These are phyloP conservation scores for Pichia heedii DNA, from an alignment of 805 yeast genomes.

Conservation along the genomic window DNA sequence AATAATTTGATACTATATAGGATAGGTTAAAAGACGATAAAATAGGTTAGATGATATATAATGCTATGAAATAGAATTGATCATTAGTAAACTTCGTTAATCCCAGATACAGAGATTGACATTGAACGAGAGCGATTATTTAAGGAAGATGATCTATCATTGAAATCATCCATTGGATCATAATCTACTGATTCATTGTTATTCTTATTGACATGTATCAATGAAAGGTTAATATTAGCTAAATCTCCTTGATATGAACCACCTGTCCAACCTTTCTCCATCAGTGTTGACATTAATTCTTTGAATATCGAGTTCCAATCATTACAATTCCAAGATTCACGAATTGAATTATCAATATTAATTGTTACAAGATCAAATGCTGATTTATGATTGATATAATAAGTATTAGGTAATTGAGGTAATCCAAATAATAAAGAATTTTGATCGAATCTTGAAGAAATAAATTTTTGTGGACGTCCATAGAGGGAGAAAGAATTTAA, in stretches of 20 bases:
- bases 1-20: no score
- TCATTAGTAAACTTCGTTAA: not conserved
- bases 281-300: constrained; percentile 26
- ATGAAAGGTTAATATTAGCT: constrained; percentile 24
- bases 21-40: no score
- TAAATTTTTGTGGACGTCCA: constrained; percentile 62
- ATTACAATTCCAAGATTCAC: constrained; percentile 24
- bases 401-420: constrained; percentile 64
- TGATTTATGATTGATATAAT: constrained; percentile 36
- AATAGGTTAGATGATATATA: not conserved
- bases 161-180: constrained; percentile 27
- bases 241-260: constrained; percentile 27
- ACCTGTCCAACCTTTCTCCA: constrained; percentile 30
- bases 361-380: constrained; percentile 25
- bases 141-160: constrained; percentile 8
- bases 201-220: constrained; percentile 16
- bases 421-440: constrained; percentile 58
- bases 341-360: constrained; percentile 25
- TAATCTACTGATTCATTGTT: constrained; percentile 12
- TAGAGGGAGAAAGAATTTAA: constrained; percentile 63
- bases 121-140: constrained; percentile 1
- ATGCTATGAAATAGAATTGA: no score
- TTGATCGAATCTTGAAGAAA: constrained; percentile 46
- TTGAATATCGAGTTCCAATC: constrained; percentile 32
- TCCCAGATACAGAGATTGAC: not conserved